These are phyloP conservation scores for Coccomyxa sp. DNA, from an alignment of 139 green algal genomes.

Conservation along the genomic window DNA sequence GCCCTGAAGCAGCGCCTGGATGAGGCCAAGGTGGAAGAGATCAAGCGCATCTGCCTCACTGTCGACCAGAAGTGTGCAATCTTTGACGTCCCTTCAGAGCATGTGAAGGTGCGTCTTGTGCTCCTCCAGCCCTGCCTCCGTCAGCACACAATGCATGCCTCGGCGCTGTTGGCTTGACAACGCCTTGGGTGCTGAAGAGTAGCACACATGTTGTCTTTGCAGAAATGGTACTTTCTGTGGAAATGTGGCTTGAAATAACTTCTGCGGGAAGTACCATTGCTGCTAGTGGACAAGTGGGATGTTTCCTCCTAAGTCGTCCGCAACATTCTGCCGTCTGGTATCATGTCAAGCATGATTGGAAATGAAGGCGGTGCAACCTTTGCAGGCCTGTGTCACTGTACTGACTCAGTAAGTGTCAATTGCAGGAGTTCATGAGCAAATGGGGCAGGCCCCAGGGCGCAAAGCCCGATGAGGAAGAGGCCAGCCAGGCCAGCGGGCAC, in stretches of 20 bases:
- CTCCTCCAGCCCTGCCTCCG: neutral
- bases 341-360: no score
- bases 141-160: neutral
- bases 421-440: constrained; percentile 54
- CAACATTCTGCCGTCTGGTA: no score
- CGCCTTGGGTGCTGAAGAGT: neutral
- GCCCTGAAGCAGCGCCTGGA: constrained; percentile 64
- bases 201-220: neutral
- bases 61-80: constrained; percentile 75
- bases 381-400: no score
- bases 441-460: constrained; percentile 16
- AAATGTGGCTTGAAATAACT: no score
- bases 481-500: constrained; percentile 10
- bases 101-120: constrained; percentile 19
- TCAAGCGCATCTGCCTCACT: constrained; percentile 82
- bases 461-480: neutral
- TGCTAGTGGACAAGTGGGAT: no score
- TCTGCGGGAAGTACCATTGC: no score
- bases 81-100: constrained; percentile 83
- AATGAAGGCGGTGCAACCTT: no score
- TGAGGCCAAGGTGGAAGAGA: constrained; percentile 57
- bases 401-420: no score
- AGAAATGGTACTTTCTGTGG: neutral
- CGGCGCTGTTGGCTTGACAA: neutral
- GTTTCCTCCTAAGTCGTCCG: no score